phyloP scores from a whole-genome alignment of 768 basidiomycete genomes.

The Mrakia hoshinonis region DNA sequence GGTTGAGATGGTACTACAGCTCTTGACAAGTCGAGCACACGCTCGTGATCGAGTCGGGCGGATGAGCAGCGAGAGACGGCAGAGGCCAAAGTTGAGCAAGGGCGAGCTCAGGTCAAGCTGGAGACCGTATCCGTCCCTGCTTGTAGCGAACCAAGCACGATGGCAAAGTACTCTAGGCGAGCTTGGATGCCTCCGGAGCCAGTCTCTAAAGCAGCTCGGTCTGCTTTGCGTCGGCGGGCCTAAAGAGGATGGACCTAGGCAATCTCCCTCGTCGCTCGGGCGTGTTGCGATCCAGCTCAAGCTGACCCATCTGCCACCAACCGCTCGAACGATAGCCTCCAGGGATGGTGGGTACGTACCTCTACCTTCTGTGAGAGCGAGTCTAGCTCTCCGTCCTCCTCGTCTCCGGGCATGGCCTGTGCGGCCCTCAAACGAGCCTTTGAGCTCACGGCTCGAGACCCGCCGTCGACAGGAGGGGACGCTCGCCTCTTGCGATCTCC shows the following conservation, averaged over 20 bases:
- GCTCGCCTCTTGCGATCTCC: constrained; percentile 9
- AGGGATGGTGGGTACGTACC: constrained; percentile 6
- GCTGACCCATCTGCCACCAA: background rate
- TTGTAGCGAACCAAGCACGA: too few relatives aligned
- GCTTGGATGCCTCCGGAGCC: too few relatives aligned
- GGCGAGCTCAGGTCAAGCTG: too few relatives aligned
- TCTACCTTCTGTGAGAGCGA: constrained; percentile 21
- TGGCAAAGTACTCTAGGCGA: too few relatives aligned
- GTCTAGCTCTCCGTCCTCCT: constrained; percentile 21
- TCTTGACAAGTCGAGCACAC: too few relatives aligned
- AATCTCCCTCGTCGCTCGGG: background rate
- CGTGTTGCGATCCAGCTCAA: background rate
- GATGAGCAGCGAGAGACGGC: background rate
- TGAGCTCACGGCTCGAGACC: background rate
- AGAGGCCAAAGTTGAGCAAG: background rate
- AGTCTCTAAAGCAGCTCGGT: too few relatives aligned
- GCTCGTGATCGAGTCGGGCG: background rate
- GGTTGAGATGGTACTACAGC: background rate
- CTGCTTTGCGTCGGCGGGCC: background rate
- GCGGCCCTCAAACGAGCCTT: background rate
- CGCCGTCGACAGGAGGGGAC: background rate
- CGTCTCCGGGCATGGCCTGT: constrained; percentile 1
- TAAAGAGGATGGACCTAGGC: background rate
- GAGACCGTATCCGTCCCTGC: too few relatives aligned
- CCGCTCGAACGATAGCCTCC: too few relatives aligned